Percentiles rank a stretch among this genome's conserved stretches.
These are phyloP conservation scores for Nannizzia gypsea DNA, from an alignment of 2,329 filamentous ascomycete species.

Conservation along the genomic window DNA sequence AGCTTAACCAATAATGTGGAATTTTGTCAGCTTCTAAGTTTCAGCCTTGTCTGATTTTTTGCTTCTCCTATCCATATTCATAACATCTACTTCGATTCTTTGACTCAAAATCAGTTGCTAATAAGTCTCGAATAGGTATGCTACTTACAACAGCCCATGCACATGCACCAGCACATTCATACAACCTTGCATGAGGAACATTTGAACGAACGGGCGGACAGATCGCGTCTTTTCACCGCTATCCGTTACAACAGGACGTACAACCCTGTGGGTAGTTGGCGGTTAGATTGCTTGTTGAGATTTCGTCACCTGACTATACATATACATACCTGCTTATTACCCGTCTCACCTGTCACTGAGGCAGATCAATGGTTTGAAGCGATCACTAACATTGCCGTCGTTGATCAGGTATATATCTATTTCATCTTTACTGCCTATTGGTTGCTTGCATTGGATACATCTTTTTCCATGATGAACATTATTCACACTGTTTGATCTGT, in stretches of 20 bases:
- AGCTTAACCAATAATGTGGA: constrained; percentile 53
- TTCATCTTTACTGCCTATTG: constrained; percentile 12
- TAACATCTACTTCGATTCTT: constrained; percentile 7
- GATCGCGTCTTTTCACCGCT: constrained; percentile 43
- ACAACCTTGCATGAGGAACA: constrained; percentile 42
- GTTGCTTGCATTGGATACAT: constrained; percentile 19
- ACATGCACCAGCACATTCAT: constrained; percentile 6
- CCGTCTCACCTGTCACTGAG: not conserved
- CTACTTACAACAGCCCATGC: not conserved
- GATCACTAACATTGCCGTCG: constrained; percentile 6
- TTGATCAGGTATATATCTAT: constrained; percentile 10
- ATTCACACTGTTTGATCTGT: constrained; percentile 60
- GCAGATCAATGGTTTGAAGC: constrained; percentile 15
- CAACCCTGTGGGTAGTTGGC: constrained; percentile 48
- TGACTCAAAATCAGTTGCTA: constrained; percentile 21
- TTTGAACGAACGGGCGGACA: constrained; percentile 60
- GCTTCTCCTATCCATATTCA: constrained; percentile 10
- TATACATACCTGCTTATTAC: not conserved
- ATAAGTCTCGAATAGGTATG: constrained; percentile 4
- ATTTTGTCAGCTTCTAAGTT: constrained; percentile 51
- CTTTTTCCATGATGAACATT: constrained; percentile 52
- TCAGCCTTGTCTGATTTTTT: constrained; percentile 55
- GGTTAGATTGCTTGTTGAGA: constrained; percentile 54
- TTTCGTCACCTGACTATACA: constrained; percentile 50
- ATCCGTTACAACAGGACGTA: constrained; percentile 46